Base-by-base conservation (phyloP, 345 rosid species). In the Pseudoturritis turrita region DNA sequence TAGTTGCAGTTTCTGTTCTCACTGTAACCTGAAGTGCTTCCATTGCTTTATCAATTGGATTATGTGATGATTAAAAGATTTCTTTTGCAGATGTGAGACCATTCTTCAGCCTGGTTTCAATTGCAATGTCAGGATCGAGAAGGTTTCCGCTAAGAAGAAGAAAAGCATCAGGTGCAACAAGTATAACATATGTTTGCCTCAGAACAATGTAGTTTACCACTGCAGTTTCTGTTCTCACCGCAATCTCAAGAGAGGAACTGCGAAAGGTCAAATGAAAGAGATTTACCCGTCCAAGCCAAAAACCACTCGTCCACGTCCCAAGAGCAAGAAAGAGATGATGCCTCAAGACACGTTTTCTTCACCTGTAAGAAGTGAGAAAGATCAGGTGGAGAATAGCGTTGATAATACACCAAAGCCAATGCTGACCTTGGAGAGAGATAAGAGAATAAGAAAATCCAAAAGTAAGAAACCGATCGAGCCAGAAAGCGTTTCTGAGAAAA, bases 191-290 rank as follows among this genome's bases (percentile, higher is more conserved):
- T 22, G 53, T 41, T 26, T 53, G 12, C 28, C 79, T 26, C 81
- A 80, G 82, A 94, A 88, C 81, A 83, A 59, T 64, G 96, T 89
- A 57, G 89, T 87, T 35, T 88, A 82, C 80, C 1, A 70, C 9
- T 93, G 97, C 82, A 79, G 75, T 66, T 84, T 84, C 64, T 89
- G 98, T 74, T 89, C 79, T 62, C 72, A 85, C 82, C 75, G 75
- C 9, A 76, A 76, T 40, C 45, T 70, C 0, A 76, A 69, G 65
- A 62, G 75, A 69, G 79, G 75, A 26, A 69, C 79, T 28, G 0
- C 21, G 0, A 76, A 62, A 62, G 79, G 59, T 62, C 79, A 76
- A 7, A 62, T 62, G 74, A 75, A 75, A 54, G 79, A 62, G 35
- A 46, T 69, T 15, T 76, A 45, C 36, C 79, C 79, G 1, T 9